Evolutionary conservation across 1,284 basidiomycete species (phyloP), one percentile per base, ranked within the genome.

Genomic region (Ceratorhiza oryzae-sativae): DNA sequence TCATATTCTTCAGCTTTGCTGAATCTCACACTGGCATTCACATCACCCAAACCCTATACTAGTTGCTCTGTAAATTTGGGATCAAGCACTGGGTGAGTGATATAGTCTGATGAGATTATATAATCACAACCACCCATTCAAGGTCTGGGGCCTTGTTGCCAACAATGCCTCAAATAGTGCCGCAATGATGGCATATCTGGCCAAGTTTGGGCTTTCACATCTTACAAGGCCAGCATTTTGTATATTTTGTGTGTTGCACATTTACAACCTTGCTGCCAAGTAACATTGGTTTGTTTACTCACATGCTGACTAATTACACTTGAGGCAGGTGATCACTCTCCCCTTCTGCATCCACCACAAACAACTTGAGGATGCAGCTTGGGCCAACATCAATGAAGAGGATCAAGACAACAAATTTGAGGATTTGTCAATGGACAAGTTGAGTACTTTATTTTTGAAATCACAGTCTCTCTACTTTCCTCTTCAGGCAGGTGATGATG

Each of bases 31-130:
- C 60, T 13, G 32, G 60, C 25, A 25, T 27, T 30, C 18, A n/a
- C n/a, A 41, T 62, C n/a, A 45, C 60, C 18, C 20, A 41, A 32
- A 12, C 60, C 23, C 27, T 46, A n/a, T 32, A 46, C 23, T 13
- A 45, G 42, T 42, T 62, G 12, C 15, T 48, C 41, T 32, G 45
- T 9, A 46, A 62, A 32, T 62, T 62, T 15, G 30, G 30, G 41
- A 62, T 62, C 49, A 30, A 62, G 46, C 25, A 62, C 36, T 30
- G 42, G 41, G 60, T 62, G 23, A 62, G 60, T 39, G 15, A n/a
- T 60, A 6, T 60, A 41, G 36, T 60, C 34, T n/a, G 10, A 23
- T 62, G 20, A 20, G 36, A 42, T 34, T 41, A 32, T 34, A 23
- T 27, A 23, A 15, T 12, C 15, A 49, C 45, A 15, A 30, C 30